phyloP scores from a whole-genome alignment of 345 rosid genomes.

The Gossypium australe region DNA sequence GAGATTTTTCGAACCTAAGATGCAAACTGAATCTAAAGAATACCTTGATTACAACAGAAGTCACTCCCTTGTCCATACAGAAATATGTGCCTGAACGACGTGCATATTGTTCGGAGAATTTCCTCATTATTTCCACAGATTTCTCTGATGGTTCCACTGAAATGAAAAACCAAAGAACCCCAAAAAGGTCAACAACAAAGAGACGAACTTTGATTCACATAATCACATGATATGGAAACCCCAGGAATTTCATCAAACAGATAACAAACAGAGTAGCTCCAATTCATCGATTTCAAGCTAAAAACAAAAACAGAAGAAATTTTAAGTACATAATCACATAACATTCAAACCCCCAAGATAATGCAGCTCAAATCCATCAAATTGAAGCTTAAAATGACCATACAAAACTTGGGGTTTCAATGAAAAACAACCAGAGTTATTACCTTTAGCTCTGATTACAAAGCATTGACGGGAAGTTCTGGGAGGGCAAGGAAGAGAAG shows the following conservation, averaged over 20 bases:
- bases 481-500: conserved; percentile 34
- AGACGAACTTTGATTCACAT: not conserved
- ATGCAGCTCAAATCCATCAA: conserved; percentile 10
- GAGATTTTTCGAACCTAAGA: not conserved
- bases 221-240: conserved; percentile 1
- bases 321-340: not conserved
- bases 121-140: conserved; percentile 90
- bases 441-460: conserved; percentile 46
- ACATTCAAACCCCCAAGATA: not conserved
- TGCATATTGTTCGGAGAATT: conserved; percentile 96
- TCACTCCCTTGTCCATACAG: conserved; percentile 88
- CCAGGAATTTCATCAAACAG: not conserved
- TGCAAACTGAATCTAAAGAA: not conserved
- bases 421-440: not conserved
- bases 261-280: not conserved
- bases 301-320: not conserved
- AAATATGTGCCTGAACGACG: conserved; percentile 90
- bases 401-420: not conserved
- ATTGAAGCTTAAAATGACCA: not conserved
- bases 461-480: conserved; percentile 33
- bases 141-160: conserved; percentile 86
- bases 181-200: not conserved
- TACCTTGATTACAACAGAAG: conserved; percentile 95
- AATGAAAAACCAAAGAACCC: not conserved
- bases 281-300: not conserved